These are phyloP conservation scores for Alternaria postmessia DNA, from an alignment of 2,329 filamentous ascomycete genomes.

Conservation along the genomic window DNA sequence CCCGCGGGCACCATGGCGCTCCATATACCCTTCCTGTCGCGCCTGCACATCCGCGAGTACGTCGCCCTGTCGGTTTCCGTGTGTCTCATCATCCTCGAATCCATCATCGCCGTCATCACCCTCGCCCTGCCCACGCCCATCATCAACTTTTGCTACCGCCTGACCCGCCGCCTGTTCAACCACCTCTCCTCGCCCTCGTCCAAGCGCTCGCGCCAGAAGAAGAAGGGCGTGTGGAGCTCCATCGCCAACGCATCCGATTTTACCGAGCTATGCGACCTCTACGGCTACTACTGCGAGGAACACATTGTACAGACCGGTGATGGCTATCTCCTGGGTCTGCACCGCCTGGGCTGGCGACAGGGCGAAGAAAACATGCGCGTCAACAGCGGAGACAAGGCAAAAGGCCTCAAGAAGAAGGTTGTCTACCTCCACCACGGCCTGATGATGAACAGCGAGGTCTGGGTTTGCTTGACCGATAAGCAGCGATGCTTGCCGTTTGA, in stretches of 20 bases:
- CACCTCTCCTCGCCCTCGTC: constrained; percentile 74
- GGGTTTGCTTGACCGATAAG: constrained; percentile 90
- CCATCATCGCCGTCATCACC: constrained; percentile 83
- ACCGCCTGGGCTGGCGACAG: constrained; percentile 82
- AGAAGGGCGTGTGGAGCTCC: constrained; percentile 76
- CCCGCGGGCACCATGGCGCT: constrained; percentile 52
- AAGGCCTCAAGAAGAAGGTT: constrained; percentile 75
- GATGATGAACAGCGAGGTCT: constrained; percentile 98
- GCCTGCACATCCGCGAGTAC: constrained; percentile 76
- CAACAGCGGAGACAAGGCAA: constrained; percentile 70
- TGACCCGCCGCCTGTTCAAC: constrained; percentile 85
- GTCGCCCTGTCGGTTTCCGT: constrained; percentile 85
- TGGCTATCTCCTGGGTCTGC: constrained; percentile 89
- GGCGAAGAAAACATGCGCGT: constrained; percentile 82
- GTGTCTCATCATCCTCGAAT: constrained; percentile 81
- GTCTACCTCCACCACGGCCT: constrained; percentile 95
- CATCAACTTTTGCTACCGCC: constrained; percentile 81
- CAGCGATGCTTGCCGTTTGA: constrained; percentile 87
- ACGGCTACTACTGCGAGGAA: constrained; percentile 93
- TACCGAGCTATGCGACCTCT: constrained; percentile 88
- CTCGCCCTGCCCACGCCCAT: constrained; percentile 84
- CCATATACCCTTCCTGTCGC: constrained; percentile 69
- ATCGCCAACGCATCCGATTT: constrained; percentile 91
- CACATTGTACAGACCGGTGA: constrained; percentile 95
- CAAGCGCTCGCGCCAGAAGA: constrained; percentile 71